Conservation (phyloP, 2,329 filamentous ascomycete species). For the Cytospora leucostoma region DNA sequence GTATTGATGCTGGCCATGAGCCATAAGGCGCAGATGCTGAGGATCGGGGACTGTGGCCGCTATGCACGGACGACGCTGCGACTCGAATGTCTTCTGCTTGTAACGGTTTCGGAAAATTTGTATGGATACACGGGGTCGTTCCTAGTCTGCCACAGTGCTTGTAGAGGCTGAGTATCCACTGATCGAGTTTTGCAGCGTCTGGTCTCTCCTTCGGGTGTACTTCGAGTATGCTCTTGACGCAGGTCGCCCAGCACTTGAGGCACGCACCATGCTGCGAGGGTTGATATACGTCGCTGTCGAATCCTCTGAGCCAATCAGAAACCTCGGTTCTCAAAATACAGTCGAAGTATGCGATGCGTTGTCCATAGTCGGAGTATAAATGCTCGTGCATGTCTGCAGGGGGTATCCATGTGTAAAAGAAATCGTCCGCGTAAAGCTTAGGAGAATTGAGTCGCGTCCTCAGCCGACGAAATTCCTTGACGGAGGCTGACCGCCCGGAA, state of each 20-base stretch:
- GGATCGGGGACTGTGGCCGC: not conserved
- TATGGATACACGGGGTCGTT: not conserved
- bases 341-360: not conserved
- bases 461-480: constrained; percentile 5
- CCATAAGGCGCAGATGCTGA: not conserved
- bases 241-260: constrained; percentile 20
- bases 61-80: not conserved
- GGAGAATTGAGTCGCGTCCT: not conserved
- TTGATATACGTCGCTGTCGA: not conserved
- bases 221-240: constrained; percentile 13
- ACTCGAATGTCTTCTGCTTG: not conserved
- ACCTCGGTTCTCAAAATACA: constrained; percentile 3
- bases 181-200: not conserved
- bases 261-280: not conserved
- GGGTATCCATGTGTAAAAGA: constrained; percentile 13
- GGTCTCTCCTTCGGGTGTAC: constrained; percentile 14
- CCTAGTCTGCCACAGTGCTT: not conserved
- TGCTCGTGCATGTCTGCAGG: not conserved
- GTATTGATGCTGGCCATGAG: not conserved
- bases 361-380: not conserved
- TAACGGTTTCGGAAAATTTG: not conserved
- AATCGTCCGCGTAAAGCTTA: constrained; percentile 1
- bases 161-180: constrained; percentile 1
- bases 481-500: not conserved
- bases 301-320: constrained; percentile 5